Conservation (phyloP, 2,329 filamentous ascomycete genomes). For the Aspergillus sclerotialis region DNA sequence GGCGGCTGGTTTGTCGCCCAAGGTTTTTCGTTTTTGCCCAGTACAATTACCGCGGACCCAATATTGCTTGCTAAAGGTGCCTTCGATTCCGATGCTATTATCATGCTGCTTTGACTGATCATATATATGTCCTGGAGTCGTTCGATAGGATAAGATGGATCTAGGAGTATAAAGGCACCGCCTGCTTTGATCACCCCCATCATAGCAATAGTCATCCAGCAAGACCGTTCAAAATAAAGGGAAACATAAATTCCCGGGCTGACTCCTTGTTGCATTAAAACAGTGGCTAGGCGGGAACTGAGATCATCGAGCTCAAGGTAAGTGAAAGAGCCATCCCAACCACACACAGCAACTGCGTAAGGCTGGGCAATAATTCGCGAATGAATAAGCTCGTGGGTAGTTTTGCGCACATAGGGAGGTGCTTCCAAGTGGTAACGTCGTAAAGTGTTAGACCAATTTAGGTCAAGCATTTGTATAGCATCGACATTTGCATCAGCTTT, state of each 20-base stretch:
- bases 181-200: conserved; percentile 2
- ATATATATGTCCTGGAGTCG: conserved; percentile 2
- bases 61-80: neutral
- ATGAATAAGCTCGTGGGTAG: conserved; percentile 22
- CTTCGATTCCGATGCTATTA: neutral
- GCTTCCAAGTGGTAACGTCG: no score
- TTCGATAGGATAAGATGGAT: conserved; percentile 3
- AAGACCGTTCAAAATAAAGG: conserved; percentile 3
- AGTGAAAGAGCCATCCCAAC: conserved; percentile 6
- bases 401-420: no score
- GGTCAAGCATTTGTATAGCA: no score
- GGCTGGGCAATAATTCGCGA: conserved; percentile 26
- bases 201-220: conserved; percentile 3
- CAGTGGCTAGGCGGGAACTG: neutral
- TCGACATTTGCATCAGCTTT: neutral
- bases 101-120: no score
- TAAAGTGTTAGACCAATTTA: no score
- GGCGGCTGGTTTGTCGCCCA: no score
- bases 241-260: conserved; percentile 1
- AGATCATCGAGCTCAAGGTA: conserved; percentile 3
- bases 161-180: conserved; percentile 4
- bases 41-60: no score
- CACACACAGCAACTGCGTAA: conserved; percentile 1
- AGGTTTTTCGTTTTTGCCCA: no score
- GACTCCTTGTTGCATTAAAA: neutral